phyloP scores from a whole-genome alignment of 495 filamentous ascomycete species.

The Chlorociboria aeruginascens region DNA sequence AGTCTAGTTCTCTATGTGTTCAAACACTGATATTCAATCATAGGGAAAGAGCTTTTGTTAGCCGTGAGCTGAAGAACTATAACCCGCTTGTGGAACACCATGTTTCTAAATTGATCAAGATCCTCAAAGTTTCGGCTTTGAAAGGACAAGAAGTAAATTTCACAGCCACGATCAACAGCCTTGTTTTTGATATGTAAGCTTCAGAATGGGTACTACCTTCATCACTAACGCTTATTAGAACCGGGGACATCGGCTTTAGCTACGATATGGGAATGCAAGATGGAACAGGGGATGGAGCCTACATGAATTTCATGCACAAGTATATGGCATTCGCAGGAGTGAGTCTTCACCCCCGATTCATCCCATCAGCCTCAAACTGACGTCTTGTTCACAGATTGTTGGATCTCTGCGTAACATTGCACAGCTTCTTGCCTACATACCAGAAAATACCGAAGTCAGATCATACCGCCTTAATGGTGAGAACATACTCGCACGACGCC shows the following conservation, averaged over 20 bases:
- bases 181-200: slow-evolving; percentile 16
- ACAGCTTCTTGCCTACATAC: slow-evolving; percentile 10
- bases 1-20: no score
- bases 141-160: slow-evolving; percentile 4
- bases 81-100: slow-evolving; percentile 12
- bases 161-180: slow-evolving; percentile 1
- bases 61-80: slow-evolving; percentile 10
- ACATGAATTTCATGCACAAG: slow-evolving; percentile 11
- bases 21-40: no score
- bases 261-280: slow-evolving; percentile 12
- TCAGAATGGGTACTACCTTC: not conserved
- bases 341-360: not conserved
- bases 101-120: slow-evolving; percentile 8
- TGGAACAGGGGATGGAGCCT: slow-evolving; percentile 5
- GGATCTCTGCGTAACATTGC: slow-evolving; percentile 4
- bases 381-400: not conserved
- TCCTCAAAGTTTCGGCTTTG: not conserved
- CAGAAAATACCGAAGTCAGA: slow-evolving; percentile 2
- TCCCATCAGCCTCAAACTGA: no score
- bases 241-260: slow-evolving; percentile 15
- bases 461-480: slow-evolving; percentile 1
- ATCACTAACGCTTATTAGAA: slow-evolving; percentile 1
- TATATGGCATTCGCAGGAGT: slow-evolving; percentile 1
- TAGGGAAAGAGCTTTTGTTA: slow-evolving; percentile 10
- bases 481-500: slow-evolving; percentile 4